Evolutionary conservation across 495 filamentous ascomycete species (phyloP).

Genomic region (Hyaloscypha hepaticicola): DNA sequence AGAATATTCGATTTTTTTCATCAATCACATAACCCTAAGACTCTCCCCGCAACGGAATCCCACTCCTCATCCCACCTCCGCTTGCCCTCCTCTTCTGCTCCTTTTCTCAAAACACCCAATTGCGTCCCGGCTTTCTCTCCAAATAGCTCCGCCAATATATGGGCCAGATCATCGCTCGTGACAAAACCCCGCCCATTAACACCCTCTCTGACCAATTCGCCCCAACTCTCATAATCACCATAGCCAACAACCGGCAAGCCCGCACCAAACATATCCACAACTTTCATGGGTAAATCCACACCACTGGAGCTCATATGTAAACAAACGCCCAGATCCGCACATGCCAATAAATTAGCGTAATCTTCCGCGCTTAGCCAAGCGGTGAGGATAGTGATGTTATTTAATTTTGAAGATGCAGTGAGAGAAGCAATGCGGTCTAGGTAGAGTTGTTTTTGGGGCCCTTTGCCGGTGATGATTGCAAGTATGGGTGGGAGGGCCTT

Average conservation of each 20-base stretch:
- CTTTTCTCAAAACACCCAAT: conserved; percentile 61
- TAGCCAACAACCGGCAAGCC: conserved; percentile 90
- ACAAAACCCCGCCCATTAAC: conserved; percentile 81
- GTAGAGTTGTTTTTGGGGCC: conserved; percentile 79
- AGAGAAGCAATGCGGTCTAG: conserved; percentile 59
- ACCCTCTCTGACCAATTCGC: conserved; percentile 82
- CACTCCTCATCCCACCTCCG: conserved; percentile 94
- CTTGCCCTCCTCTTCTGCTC: conserved; percentile 73
- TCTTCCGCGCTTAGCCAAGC: conserved; percentile 80
- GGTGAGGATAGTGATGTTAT: conserved; percentile 68
- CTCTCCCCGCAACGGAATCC: conserved; percentile 70
- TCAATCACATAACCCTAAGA: conserved; percentile 58
- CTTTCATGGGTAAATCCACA: conserved; percentile 98
- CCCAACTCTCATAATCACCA: conserved; percentile 77
- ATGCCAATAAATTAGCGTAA: conserved; percentile 83
- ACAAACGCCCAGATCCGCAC: conserved; percentile 86
- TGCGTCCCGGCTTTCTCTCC: conserved; percentile 38
- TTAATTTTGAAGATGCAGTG: conserved; percentile 55
- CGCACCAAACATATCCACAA: conserved; percentile 97
- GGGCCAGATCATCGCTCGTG: conserved; percentile 58
- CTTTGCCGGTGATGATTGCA: conserved; percentile 93
- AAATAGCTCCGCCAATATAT: conserved; percentile 62
- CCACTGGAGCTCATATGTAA: conserved; percentile 91
- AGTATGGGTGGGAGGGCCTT: conserved; percentile 60
- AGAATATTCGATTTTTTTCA: too few species aligned